Evolutionary conservation across 2,329 filamentous ascomycete genomes (phyloP).

Genomic region (Colletotrichum chlorophyti): DNA sequence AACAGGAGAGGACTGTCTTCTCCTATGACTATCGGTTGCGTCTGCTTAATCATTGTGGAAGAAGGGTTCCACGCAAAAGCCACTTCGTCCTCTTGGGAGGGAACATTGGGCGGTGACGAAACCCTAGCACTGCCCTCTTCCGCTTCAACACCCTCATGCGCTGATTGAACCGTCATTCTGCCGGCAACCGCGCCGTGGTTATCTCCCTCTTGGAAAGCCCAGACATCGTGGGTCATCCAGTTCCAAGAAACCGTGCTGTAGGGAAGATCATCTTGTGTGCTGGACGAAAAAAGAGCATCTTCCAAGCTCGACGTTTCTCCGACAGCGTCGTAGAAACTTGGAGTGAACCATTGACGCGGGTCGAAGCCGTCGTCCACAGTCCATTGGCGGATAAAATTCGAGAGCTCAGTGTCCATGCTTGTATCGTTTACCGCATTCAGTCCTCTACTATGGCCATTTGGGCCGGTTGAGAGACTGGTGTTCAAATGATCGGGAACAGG

Average conservation of each 20-base stretch:
- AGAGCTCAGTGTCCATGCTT: background rate
- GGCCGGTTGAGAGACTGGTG: too few species aligned
- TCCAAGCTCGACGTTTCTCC: background rate
- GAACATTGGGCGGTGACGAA: slow-evolving; percentile 5
- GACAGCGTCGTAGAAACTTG: slow-evolving; percentile 5
- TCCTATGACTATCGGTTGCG: background rate
- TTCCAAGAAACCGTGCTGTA: background rate
- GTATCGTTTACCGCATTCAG: background rate
- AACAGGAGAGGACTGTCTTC: background rate
- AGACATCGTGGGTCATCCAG: background rate
- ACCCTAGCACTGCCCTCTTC: background rate
- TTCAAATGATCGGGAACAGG: too few species aligned
- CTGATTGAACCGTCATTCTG: background rate
- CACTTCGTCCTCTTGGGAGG: slow-evolving; percentile 1
- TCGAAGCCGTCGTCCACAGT: background rate
- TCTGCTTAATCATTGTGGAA: background rate
- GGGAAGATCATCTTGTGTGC: background rate
- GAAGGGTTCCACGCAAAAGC: slow-evolving; percentile 12
- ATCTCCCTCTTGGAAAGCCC: background rate
- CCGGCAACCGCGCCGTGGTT: background rate
- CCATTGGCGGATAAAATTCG: background rate
- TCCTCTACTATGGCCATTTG: background rate
- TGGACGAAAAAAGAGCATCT: background rate
- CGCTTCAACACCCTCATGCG: background rate
- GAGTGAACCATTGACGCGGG: slow-evolving; percentile 5